Base-by-base conservation (phyloP, 2,329 filamentous ascomycete genomes). In the Pseudogymnoascus sp. region DNA sequence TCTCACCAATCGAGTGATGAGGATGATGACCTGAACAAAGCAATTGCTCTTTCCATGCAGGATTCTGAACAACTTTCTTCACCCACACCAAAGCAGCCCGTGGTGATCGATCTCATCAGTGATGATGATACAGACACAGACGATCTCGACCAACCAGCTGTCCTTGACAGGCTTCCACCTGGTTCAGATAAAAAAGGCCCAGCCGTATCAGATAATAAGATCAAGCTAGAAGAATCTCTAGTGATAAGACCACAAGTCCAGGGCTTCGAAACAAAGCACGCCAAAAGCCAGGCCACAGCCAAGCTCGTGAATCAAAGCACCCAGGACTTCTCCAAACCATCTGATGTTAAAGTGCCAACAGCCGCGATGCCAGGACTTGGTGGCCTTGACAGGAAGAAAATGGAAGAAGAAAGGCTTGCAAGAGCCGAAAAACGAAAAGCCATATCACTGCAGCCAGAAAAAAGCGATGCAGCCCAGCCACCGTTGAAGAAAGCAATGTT, bases 371-470 rank as follows among this genome's bases (percentile, higher is more conserved):
- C 45, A 41, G 37, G 33, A 30, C 30, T 62, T 13, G 30, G 34
- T 28, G 60, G 57, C 8, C 52, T 95, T 1, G 82, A 96, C 74
- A 82, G 92, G 34, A 90, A 85, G 72, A 81, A 83, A 58, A 94
- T 96, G 90, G 92, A 96, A 71, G 78, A 85, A 67, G 90, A 95
- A 70, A 84, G 92, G 38, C 79, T 95, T 12, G 85, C 83, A 19
- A 81, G 92, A 65, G 59, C 52, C n/a, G 62, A 57, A 48, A 70
- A 70, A 62, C 62, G 69, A 59, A 69, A 69, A 39, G 67, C 67
- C 26, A 77, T 76, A 2, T 65, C 67, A 7, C 61, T 65, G n/a
- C 60, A 64, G 13, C 10, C 52, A 34, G 37, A 52, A 13, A 26
- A 37, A 12, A 56, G 41, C 56, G 37, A 59, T 26, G 57, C 6